These are phyloP conservation scores for Globisporangium polare DNA, from an alignment of 352 stramenopile species.

Conservation along the genomic window DNA sequence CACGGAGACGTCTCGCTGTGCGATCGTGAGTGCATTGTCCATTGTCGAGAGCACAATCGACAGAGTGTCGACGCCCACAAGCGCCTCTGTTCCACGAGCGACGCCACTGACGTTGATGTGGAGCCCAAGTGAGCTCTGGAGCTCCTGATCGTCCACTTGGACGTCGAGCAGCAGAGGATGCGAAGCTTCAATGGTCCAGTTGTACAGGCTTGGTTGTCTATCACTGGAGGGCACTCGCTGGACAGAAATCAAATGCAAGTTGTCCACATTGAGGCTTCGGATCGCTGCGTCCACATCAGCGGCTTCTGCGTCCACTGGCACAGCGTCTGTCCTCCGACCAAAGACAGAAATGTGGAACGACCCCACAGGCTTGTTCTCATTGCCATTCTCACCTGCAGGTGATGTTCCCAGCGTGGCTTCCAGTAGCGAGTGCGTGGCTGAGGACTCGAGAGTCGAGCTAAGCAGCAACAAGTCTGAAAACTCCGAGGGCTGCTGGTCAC, in stretches of 20 bases:
- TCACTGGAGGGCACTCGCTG: neutral
- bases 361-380: neutral
- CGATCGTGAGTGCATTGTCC: neutral
- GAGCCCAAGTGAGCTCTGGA: neutral
- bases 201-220: neutral
- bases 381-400: neutral
- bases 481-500: neutral
- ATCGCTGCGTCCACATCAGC: slow-evolving; percentile 10
- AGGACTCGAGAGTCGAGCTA: slow-evolving; percentile 2
- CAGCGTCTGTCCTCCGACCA: slow-evolving; percentile 1
- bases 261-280: neutral
- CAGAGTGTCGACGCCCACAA: slow-evolving; percentile 5
- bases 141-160: neutral
- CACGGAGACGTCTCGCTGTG: neutral
- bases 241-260: slow-evolving; percentile 1
- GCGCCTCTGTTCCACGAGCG: slow-evolving; percentile 3
- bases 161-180: slow-evolving; percentile 8
- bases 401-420: neutral
- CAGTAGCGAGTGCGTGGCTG: neutral
- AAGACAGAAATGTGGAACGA: slow-evolving; percentile 12
- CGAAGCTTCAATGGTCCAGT: slow-evolving; percentile 14
- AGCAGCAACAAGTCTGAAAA: slow-evolving; percentile 13
- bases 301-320: slow-evolving; percentile 8
- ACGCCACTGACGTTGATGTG: slow-evolving; percentile 1
- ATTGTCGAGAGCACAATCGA: slow-evolving; percentile 6